Evolutionary conservation across 805 yeast species (phyloP), one percentile per base, ranked within the genome.

Genomic region (Starmerella geochares): DNA sequence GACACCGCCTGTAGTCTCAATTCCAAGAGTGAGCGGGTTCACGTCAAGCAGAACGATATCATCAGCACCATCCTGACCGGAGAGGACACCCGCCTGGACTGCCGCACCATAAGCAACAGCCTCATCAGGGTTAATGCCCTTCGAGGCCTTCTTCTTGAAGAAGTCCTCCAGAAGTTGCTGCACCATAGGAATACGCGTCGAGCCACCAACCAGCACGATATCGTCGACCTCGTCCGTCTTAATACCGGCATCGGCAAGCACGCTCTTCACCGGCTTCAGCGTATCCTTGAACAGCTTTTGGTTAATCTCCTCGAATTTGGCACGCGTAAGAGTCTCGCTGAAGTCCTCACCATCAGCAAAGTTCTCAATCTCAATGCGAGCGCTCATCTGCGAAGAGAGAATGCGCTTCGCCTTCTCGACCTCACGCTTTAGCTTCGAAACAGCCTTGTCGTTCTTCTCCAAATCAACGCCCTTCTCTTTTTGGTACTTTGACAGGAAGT

Each of bases 41-140:
- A 87, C 96, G 72, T 87, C 96, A 64, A 88, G 77, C 65, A 87
- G 75, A 57, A 90, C 90, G 62, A 83, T 81, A 66, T 83, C 92
- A 63, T 83, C 94, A 56, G 81, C 92, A 69, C 94, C 92, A 63
- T 83, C 87, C 71, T 88, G 96, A 70, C 97, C 97, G 50, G 94
- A 80, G 58, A 90, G 75, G 61, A 90, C 94, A 75, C 97, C 97
- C 51, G 95, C 97, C 76, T 90, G 98, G 57, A 90, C 96, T 57
- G 98, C 96, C 54, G 97, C 97, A 79, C 98, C 98, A 64, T 81
- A 90, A 39, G 97, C 98, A 65, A 90, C 97, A 68, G 98, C 98
- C 77, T 90, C 98, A 74, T 90, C 98, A 57, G 98, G 97, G 76
- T 90, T 90, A 65, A 90, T 90, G 64, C 95, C 90, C 79, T 88